Conservation (phyloP, 352 stramenopile species). For the Hyaloperonospora brassicae region DNA sequence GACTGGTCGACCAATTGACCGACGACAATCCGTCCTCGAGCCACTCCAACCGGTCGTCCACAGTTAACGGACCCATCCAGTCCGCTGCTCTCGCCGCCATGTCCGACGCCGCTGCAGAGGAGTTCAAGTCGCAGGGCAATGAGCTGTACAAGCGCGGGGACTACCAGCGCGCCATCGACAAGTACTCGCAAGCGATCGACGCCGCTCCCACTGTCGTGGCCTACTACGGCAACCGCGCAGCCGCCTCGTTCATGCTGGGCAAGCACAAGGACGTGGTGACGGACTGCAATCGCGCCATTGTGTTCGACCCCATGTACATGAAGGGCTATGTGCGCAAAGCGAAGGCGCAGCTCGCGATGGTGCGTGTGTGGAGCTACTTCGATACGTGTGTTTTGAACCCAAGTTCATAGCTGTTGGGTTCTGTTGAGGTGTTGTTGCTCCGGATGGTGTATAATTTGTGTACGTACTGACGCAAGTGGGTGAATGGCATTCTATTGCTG, state of each 20-base stretch:
- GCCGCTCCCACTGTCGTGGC: constrained; percentile 71
- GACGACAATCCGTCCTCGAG: too few relatives aligned
- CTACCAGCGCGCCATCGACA: constrained; percentile 83
- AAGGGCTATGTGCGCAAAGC: constrained; percentile 89
- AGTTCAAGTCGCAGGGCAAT: constrained; percentile 85
- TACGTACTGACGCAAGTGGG: too few relatives aligned
- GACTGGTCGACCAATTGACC: too few relatives aligned
- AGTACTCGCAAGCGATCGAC: constrained; percentile 89
- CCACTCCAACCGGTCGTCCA: too few relatives aligned
- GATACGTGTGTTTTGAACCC: too few relatives aligned
- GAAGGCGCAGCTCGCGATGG: constrained; percentile 76
- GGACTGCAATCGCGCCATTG: constrained; percentile 86
- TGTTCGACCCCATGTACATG: constrained; percentile 85
- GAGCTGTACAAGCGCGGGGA: constrained; percentile 89
- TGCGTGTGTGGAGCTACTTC: constrained; percentile 16
- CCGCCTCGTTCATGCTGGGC: constrained; percentile 86
- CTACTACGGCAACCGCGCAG: constrained; percentile 88
- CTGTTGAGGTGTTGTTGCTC: too few relatives aligned
- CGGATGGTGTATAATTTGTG: too few relatives aligned
- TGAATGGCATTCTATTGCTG: neutral
- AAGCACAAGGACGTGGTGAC: constrained; percentile 86
- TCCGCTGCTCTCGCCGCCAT: constrained; percentile 12
- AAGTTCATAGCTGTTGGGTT: too few relatives aligned
- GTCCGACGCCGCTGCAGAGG: constrained; percentile 55
- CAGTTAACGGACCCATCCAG: neutral